Percentiles rank a stretch among this genome's conserved stretches.
Evolutionary conservation across 371 early-diverging fungal genomes (phyloP).

Genomic region (Mortierella sp.): DNA sequence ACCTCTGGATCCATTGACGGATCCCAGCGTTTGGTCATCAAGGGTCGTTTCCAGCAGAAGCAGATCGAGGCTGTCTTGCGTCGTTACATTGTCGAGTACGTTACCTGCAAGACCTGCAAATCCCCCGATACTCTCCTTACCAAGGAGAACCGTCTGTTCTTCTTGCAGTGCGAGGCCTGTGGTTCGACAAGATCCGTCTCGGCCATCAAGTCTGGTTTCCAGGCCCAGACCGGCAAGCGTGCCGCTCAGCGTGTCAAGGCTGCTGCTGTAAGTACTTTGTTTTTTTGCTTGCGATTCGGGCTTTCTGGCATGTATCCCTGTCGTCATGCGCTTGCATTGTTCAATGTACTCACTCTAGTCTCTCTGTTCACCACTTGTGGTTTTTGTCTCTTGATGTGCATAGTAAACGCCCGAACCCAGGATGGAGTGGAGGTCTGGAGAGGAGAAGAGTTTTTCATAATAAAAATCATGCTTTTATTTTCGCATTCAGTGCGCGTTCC

Average conservation of each 20-base stretch:
- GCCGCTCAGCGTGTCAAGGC: conserved; percentile 61
- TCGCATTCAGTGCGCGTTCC: background rate
- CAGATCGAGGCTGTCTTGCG: conserved; percentile 99
- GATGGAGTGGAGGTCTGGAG: conserved; percentile 4
- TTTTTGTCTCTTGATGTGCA: background rate
- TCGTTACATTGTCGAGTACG: conserved; percentile 99
- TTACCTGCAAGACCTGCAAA: conserved; percentile 99
- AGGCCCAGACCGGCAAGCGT: conserved; percentile 87
- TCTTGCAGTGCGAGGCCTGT: conserved; percentile 98
- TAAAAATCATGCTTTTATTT: conserved; percentile 12
- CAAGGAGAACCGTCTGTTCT: conserved; percentile 98
- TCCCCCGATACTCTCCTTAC: conserved; percentile 95
- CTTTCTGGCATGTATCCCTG: background rate
- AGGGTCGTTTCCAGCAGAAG: conserved; percentile 99
- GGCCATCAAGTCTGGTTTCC: conserved; percentile 98
- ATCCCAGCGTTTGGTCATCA: conserved; percentile 94
- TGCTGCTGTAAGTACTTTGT: conserved; percentile 40
- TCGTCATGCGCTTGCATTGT: background rate
- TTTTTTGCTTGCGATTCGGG: background rate
- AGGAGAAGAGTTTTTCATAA: background rate
- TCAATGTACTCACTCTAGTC: background rate
- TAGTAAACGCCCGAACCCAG: conserved; percentile 15
- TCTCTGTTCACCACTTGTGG: background rate
- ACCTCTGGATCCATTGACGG: conserved; percentile 98
- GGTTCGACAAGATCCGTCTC: conserved; percentile 97